phyloP scores from a whole-genome alignment of 1,284 basidiomycete species.

The Inonotus obliquus region DNA sequence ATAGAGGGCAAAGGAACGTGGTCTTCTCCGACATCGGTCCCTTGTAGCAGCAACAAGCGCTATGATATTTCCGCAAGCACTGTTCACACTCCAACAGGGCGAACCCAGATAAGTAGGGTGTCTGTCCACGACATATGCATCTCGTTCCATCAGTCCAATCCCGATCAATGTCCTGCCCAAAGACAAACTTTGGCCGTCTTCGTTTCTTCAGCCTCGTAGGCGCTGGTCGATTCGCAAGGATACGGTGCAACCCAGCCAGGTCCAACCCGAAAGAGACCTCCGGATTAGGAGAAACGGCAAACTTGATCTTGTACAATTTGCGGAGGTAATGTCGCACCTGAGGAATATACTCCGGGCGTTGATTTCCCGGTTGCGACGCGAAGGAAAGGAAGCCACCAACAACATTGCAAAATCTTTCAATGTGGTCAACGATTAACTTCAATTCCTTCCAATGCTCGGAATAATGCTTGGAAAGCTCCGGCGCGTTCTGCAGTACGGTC shows the following conservation, averaged over 20 bases:
- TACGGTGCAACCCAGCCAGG: constrained; percentile 71
- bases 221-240: constrained; percentile 62
- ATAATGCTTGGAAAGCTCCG: constrained; percentile 69
- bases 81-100: constrained; percentile 61
- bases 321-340: constrained; percentile 84
- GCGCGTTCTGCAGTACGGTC: constrained; percentile 58
- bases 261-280: constrained; percentile 77
- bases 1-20: constrained; percentile 64
- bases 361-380: constrained; percentile 60
- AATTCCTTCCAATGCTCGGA: constrained; percentile 73
- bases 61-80: constrained; percentile 64
- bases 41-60: constrained; percentile 73
- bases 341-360: constrained; percentile 64
- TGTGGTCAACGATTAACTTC: constrained; percentile 68
- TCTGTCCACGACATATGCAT: constrained; percentile 74
- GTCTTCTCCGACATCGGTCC: constrained; percentile 29
- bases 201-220: constrained; percentile 52
- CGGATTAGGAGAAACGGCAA: constrained; percentile 70
- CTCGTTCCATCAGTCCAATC: constrained; percentile 72
- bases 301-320: constrained; percentile 79
- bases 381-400: constrained; percentile 77
- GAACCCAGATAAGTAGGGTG: constrained; percentile 51
- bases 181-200: constrained; percentile 63
- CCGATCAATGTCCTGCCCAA: constrained; percentile 69
- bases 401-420: constrained; percentile 64